Conservation (phyloP, 1,284 basidiomycete genomes). For the Volvariella volvacea region DNA sequence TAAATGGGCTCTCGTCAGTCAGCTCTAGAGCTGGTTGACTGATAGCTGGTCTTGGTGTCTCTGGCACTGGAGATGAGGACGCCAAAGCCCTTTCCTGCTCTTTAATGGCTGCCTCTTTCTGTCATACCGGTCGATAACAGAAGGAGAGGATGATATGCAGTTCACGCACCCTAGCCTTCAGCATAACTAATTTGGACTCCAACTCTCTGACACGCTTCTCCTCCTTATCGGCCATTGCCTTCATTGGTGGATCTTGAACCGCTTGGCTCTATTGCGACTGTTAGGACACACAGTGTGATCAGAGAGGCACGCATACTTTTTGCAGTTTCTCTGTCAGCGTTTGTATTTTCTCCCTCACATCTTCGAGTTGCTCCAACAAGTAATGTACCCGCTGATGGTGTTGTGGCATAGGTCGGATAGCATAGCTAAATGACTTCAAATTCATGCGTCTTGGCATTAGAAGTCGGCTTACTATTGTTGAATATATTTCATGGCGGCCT, state of each 20-base stretch:
- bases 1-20: slow-evolving; percentile 45
- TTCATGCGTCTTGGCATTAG: slow-evolving; percentile 5
- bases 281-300: slow-evolving; percentile 10
- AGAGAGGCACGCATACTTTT: slow-evolving; percentile 38
- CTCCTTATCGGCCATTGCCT: slow-evolving; percentile 44
- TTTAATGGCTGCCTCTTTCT: background rate
- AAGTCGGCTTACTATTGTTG: slow-evolving; percentile 55
- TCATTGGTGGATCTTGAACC: slow-evolving; percentile 30
- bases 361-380: slow-evolving; percentile 47
- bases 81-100: background rate
- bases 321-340: slow-evolving; percentile 40
- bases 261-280: slow-evolving; percentile 22
- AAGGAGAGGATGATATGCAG: background rate
- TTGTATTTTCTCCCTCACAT: slow-evolving; percentile 46
- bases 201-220: slow-evolving; percentile 50
- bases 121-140: background rate
- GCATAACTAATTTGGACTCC: slow-evolving; percentile 42
- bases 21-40: no score
- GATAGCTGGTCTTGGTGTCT: no score
- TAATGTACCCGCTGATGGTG: slow-evolving; percentile 48
- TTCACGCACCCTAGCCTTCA: slow-evolving; percentile 41
- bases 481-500: slow-evolving; percentile 67
- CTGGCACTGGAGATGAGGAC: no score
- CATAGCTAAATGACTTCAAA: slow-evolving; percentile 33
- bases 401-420: slow-evolving; percentile 66